Conservation (phyloP, 192 early-diverging fungal species). For the Coemansia reversa region DNA sequence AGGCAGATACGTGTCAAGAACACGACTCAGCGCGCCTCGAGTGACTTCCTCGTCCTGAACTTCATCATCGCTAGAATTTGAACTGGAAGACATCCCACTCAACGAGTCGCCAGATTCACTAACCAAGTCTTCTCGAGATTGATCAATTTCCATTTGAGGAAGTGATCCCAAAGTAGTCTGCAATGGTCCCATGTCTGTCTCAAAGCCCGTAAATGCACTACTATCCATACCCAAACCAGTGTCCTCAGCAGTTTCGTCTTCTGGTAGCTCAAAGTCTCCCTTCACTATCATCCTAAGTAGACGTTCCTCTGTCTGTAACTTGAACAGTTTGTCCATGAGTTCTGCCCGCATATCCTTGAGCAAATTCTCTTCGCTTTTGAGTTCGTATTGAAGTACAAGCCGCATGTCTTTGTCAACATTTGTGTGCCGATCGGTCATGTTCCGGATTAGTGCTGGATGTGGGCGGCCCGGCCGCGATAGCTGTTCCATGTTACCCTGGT, state of each 20-base stretch:
- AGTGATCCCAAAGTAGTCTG: neutral
- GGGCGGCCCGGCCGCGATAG: slow-evolving; percentile 10
- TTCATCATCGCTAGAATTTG: slow-evolving; percentile 37
- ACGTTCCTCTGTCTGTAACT: slow-evolving; percentile 46
- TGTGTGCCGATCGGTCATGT: slow-evolving; percentile 9
- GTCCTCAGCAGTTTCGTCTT: slow-evolving; percentile 15
- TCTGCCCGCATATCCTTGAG: slow-evolving; percentile 46
- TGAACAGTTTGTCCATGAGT: slow-evolving; percentile 44
- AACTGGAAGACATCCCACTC: slow-evolving; percentile 49
- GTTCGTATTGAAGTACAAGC: slow-evolving; percentile 46
- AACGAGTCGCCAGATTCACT: slow-evolving; percentile 34
- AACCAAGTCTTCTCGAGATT: slow-evolving; percentile 1
- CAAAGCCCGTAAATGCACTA: slow-evolving; percentile 10
- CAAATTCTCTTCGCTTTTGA: slow-evolving; percentile 38
- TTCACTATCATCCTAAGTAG: slow-evolving; percentile 49
- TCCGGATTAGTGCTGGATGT: slow-evolving; percentile 24
- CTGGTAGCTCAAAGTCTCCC: slow-evolving; percentile 39
- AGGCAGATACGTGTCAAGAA: slow-evolving; percentile 32
- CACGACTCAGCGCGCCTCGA: slow-evolving; percentile 39
- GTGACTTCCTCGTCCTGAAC: slow-evolving; percentile 47
- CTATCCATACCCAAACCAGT: neutral
- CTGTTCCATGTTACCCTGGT: neutral
- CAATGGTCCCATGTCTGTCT: slow-evolving; percentile 1
- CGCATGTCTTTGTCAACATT: slow-evolving; percentile 39
- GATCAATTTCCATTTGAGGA: slow-evolving; percentile 4